Evolutionary conservation across 345 rosid species (phyloP), one percentile per base, ranked within the genome.

Genomic region (Triadica sebifera): DNA sequence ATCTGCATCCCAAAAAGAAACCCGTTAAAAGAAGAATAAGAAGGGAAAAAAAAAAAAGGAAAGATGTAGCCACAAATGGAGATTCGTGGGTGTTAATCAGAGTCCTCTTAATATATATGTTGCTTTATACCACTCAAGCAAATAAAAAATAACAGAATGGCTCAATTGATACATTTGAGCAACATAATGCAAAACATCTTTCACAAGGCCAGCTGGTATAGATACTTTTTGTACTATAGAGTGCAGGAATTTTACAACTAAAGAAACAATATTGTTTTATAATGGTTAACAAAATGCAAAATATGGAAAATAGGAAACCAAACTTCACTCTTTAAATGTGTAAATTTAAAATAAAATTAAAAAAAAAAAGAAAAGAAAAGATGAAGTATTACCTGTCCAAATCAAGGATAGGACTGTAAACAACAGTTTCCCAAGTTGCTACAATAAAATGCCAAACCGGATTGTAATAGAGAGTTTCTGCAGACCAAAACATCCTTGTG

Each of bases 401-500:
- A 84, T 96, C 98, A 67, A 96, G 92, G 81, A 96, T 57, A 1
- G 99, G 99, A 76, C 91, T 91, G 83, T 96, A 96, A 70, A 96
- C 99, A 4, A 96, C 71, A 11, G 88, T 87, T 82, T 96, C 99
- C 99, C 98, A 96, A 19, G 92, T 79, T 57, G 87, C 88, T 34
- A 96, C 96, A 47, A 96, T 87, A 75, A 91, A 79, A 87, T 96
- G 97, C 99, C 98, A 96, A 74, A 85, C 84, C 12, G 96, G 97
- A 67, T 96, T 93, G 87, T 93, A 96, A 80, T 89, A 96, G 45
- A 96, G 97, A 67, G 98, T 80, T 75, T 96, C 98, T 3, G 98
- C 92, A 12, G 99, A 87, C 99, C 99, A 96, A 72, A 96, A 93
- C 94, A 96, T 84, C 78, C 98, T 87, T 5, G 97, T 91, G 79